These are phyloP conservation scores for Aspergillus leporis DNA, from an alignment of 495 filamentous ascomycete species.

Conservation along the genomic window DNA sequence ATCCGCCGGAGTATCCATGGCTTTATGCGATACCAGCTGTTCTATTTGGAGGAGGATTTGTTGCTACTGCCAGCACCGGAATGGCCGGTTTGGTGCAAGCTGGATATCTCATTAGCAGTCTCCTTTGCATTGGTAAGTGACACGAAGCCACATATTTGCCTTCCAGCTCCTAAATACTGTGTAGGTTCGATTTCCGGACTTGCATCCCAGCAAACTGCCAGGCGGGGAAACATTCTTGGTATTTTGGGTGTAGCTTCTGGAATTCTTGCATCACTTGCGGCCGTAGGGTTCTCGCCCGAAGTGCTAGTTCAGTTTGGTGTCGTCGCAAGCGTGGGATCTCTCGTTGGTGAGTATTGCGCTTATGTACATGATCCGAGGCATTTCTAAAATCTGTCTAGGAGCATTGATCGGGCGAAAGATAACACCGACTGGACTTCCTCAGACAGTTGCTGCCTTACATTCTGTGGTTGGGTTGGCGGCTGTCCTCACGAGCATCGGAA, in stretches of 20 bases:
- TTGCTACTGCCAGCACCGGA: constrained; percentile 72
- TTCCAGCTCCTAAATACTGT: not conserved
- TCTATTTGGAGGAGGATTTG: constrained; percentile 73
- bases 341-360: constrained; percentile 41
- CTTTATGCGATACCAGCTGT: constrained; percentile 73
- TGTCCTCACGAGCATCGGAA: constrained; percentile 79
- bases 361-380: not conserved
- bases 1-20: constrained; percentile 82
- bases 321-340: constrained; percentile 66
- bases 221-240: constrained; percentile 77
- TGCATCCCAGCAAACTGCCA: constrained; percentile 73
- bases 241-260: constrained; percentile 77
- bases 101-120: constrained; percentile 74
- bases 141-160: not conserved
- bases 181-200: constrained; percentile 65
- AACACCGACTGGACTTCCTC: constrained; percentile 76
- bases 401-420: constrained; percentile 77
- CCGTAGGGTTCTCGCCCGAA: constrained; percentile 73
- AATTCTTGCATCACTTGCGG: constrained; percentile 72
- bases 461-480: constrained; percentile 82
- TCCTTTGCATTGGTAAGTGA: constrained; percentile 64
- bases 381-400: constrained; percentile 32
- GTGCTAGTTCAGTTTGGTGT: constrained; percentile 70
- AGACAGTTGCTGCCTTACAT: constrained; percentile 78
- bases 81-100: constrained; percentile 79